Evolutionary conservation across 768 basidiomycete species (phyloP), one percentile per base, ranked within the genome.

Genomic region (Cantharellus cinnabarinus): DNA sequence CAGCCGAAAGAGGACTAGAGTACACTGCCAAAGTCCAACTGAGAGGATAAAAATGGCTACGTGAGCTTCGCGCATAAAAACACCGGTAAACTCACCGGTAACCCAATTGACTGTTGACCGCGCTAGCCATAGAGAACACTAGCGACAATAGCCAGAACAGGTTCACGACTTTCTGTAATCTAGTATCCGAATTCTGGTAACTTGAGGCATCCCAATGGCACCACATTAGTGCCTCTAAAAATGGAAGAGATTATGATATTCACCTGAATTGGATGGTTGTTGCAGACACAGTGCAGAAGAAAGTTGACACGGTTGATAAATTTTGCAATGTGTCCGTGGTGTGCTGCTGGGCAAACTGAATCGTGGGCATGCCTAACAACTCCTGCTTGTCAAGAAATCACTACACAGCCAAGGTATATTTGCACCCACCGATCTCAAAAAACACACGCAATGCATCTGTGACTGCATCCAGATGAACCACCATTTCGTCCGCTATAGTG

Each of bases 21-120:
- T 48, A 48, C 44, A 29, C 29, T 29, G 20, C 20, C 20, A 29
- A 29, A 29, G 20, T 29, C 20, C 20, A 29, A 29, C 20, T 29
- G 20, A 29, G 20, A 29, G 20, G 1, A 29, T 29, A 29, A 29
- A 62, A 39, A 41, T 48, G 50, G 41, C 52, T 60, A 3, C 61
- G 61, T 2, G 61, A 59, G 2, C 56, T 58, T 35, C 61, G 61
- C 20, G 59, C 59, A 52, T 59, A 59, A 34, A 59, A 58, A 2
- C 59, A 42, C 44, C 44, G 29, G 44, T 48, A 29, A 48, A 48
- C 20, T 29, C 20, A 62, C 35, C 60, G 61, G 35, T 40, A 62
- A 4, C 42, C 59, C 10, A 62, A 53, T 42, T 61, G 60, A 48
- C 60, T 62, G 42, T 62, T 62, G 41, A 62, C 60, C 0, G 61